A percentile compares a stretch with the other conserved stretches of the same genome.
phyloP scores from a whole-genome alignment of 495 filamentous ascomycete genomes.

The Annulohypoxylon moriforme region DNA sequence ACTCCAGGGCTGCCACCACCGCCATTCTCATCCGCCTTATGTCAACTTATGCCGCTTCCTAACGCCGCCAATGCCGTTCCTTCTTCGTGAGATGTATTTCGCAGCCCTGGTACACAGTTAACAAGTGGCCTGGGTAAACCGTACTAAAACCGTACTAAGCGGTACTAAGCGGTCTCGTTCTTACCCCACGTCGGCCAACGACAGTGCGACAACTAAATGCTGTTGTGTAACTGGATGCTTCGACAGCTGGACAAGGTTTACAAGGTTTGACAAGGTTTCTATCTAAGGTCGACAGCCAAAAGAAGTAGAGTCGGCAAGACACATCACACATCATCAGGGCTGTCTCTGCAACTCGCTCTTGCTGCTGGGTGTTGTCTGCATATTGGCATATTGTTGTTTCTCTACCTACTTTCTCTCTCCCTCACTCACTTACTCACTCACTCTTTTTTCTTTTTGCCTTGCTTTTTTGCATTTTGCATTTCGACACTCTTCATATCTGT shows the following conservation, averaged over 20 bases:
- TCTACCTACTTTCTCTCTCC: not conserved
- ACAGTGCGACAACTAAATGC: conserved; percentile 47
- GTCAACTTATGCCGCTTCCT: not conserved
- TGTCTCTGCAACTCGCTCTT: conserved; percentile 26
- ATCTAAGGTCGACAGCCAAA: conserved; percentile 22
- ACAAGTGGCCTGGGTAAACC: not conserved
- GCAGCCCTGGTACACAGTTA: conserved; percentile 17
- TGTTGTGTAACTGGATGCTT: conserved; percentile 44
- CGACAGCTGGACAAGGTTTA: conserved; percentile 43
- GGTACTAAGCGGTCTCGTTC: conserved; percentile 34
- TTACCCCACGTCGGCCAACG: conserved; percentile 45
- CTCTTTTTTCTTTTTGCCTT: not conserved
- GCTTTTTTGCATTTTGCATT: conserved; percentile 10
- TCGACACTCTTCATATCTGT: not conserved
- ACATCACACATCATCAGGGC: conserved; percentile 33
- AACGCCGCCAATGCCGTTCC: conserved; percentile 7
- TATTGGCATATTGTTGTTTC: conserved; percentile 3
- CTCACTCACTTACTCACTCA: conserved; percentile 1
- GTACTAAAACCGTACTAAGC: conserved; percentile 19
- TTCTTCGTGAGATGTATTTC: not conserved
- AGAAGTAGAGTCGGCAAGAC: conserved; percentile 32
- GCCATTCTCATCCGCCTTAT: not conserved
- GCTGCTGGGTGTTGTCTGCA: conserved; percentile 21
- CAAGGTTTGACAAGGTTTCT: conserved; percentile 14
- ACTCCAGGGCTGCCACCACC: too few relatives aligned